Percentiles rank a stretch among this genome's conserved stretches.
phyloP scores from a whole-genome alignment of 2,329 filamentous ascomycete species.

The Diaporthe sp. region DNA sequence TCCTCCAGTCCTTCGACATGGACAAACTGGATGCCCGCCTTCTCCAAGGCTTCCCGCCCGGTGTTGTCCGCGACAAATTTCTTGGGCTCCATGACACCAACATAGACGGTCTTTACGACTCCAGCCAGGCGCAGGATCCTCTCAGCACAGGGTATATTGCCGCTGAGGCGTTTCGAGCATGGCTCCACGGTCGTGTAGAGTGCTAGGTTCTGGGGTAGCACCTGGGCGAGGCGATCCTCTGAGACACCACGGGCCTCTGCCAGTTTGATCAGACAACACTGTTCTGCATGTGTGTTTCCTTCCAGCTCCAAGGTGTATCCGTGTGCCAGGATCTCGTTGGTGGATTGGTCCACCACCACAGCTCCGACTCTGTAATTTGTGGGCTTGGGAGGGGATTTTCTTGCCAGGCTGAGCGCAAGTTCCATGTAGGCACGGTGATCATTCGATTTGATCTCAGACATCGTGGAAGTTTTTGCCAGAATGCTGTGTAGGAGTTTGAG shows the following conservation, averaged over 20 bases:
- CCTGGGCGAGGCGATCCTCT: constrained; percentile 68
- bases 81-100: constrained; percentile 90
- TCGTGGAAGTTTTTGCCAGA: not conserved
- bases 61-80: constrained; percentile 90
- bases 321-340: constrained; percentile 76
- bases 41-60: constrained; percentile 78
- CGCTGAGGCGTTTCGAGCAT: constrained; percentile 80
- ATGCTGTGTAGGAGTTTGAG: not conserved
- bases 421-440: constrained; percentile 71
- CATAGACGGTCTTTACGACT: constrained; percentile 83
- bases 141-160: constrained; percentile 83
- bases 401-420: constrained; percentile 81
- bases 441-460: constrained; percentile 49
- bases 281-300: constrained; percentile 97
- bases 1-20: constrained; percentile 82
- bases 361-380: constrained; percentile 96
- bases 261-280: constrained; percentile 88
- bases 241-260: constrained; percentile 61
- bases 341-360: constrained; percentile 76
- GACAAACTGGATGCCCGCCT: constrained; percentile 80
- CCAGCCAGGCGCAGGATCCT: constrained; percentile 76
- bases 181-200: constrained; percentile 97
- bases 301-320: constrained; percentile 92
- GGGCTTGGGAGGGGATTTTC: constrained; percentile 84
- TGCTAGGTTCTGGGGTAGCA: constrained; percentile 67